A percentile compares a stretch with the other conserved stretches of the same genome.
Conservation (phyloP, 2,329 filamentous ascomycete genomes). For the Aureobasidium mangrovei region DNA sequence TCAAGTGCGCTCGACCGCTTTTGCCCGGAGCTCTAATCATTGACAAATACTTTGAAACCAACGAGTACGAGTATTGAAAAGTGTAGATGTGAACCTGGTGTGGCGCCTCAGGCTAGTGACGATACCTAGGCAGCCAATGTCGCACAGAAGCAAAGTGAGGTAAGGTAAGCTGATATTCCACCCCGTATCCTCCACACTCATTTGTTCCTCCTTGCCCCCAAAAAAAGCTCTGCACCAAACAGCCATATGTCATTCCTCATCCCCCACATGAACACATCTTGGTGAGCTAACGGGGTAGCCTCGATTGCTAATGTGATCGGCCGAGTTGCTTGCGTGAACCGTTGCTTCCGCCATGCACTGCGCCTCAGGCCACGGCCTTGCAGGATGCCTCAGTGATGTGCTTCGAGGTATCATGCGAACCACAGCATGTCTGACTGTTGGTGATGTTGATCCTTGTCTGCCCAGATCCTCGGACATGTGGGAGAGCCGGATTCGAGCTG, state of each 20-base stretch:
- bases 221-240: background rate
- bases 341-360: background rate
- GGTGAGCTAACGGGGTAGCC: too few species aligned
- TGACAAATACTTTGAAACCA: too few species aligned
- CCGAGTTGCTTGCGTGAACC: background rate
- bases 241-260: background rate
- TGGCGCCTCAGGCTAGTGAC: too few species aligned
- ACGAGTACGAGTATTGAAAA: too few species aligned
- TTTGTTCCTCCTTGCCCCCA: background rate
- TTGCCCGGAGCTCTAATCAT: too few species aligned
- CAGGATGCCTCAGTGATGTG: background rate
- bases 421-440: background rate
- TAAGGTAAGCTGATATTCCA: constrained; percentile 7
- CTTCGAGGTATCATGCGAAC: background rate
- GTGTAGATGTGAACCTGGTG: too few species aligned
- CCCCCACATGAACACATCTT: background rate
- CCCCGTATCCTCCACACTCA: background rate
- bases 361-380: constrained; percentile 1
- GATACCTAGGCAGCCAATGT: too few species aligned
- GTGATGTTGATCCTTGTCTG: background rate
- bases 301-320: background rate
- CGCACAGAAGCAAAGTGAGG: background rate
- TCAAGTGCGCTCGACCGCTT: too few species aligned
- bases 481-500: background rate
- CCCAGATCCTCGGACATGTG: background rate